Evolutionary conservation across 805 yeast species (phyloP), one percentile per base, ranked within the genome.

Genomic region (Suhomyces tanzawaensis): DNA sequence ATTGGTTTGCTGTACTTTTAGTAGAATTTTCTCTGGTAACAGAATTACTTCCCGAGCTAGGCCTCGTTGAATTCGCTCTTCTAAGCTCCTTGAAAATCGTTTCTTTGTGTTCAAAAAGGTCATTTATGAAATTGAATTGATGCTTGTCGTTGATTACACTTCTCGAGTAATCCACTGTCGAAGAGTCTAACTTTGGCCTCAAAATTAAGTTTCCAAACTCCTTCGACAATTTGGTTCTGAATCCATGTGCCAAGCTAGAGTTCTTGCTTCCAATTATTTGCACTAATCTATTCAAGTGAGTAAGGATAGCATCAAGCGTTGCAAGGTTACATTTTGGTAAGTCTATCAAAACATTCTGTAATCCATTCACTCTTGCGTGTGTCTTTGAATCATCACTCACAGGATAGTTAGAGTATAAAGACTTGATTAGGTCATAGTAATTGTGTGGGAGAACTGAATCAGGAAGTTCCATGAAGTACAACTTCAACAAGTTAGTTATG

Each of bases 391-490:
- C 68, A 19, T 57, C 60, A 24, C 47, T 49, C 7, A 50, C 42
- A 61, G 52, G 69, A 50, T 68, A 66, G 43, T 60, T 65, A 32
- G 46, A 46, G 57, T 87, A 88, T 34, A 88, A 68, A 2, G 85
- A 75, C 56, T 78, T 80, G 48, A 87, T 69, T 27, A 82, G 64
- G 47, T 85, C 93, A 53, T 81, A 83, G 42, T 76, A 66, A 32
- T 75, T 76, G 40, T 73, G 66, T 1, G 91, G 80, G 4, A 88
- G 73, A 29, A 87, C 57, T 2, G 93, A 81, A 44, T 81, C 87
- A 0, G 95, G 95, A 32, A 87, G 69, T 55, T 88, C 95, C 55
- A 86, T 65, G 19, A 87, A 63, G 59, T 84, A 87, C 24, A 86
- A 69, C 55, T 85, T 83, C 47, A 87, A 69, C 3, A 79, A 79